Conservation (phyloP, 441 rosid species). For the Sinapis alba region DNA sequence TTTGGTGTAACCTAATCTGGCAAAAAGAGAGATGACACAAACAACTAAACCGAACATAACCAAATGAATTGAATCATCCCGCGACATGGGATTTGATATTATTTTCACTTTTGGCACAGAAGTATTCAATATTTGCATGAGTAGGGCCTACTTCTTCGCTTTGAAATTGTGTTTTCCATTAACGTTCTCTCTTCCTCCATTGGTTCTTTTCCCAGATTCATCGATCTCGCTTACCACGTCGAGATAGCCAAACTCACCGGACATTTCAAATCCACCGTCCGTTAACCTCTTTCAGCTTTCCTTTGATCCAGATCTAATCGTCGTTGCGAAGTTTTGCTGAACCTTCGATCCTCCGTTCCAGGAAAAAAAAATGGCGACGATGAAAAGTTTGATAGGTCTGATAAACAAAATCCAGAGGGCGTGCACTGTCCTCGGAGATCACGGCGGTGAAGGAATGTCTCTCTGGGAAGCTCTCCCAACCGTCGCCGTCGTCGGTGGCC, state of each 20-base stretch:
- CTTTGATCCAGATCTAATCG: slow-evolving; percentile 30
- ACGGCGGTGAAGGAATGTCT: slow-evolving; percentile 98
- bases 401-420: slow-evolving; percentile 97
- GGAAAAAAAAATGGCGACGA: slow-evolving; percentile 69
- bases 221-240: slow-evolving; percentile 22
- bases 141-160: background rate
- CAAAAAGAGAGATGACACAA: background rate
- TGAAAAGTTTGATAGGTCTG: slow-evolving; percentile 93
- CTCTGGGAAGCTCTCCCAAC: slow-evolving; percentile 99
- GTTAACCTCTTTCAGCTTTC: background rate
- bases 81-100: slow-evolving; percentile 12
- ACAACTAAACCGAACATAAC: background rate
- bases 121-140: background rate
- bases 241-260: background rate
- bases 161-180: slow-evolving; percentile 31
- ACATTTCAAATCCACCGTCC: slow-evolving; percentile 17
- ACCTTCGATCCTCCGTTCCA: slow-evolving; percentile 36
- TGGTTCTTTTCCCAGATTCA: slow-evolving; percentile 33
- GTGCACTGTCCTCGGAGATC: slow-evolving; percentile 93
- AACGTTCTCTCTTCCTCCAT: slow-evolving; percentile 29
- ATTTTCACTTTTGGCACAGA: slow-evolving; percentile 12
- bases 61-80: slow-evolving; percentile 12
- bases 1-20: too few species aligned
- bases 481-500: slow-evolving; percentile 99
- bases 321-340: slow-evolving; percentile 29